phyloP scores from a whole-genome alignment of 495 filamentous ascomycete genomes.

The Aspergillus leporis region DNA sequence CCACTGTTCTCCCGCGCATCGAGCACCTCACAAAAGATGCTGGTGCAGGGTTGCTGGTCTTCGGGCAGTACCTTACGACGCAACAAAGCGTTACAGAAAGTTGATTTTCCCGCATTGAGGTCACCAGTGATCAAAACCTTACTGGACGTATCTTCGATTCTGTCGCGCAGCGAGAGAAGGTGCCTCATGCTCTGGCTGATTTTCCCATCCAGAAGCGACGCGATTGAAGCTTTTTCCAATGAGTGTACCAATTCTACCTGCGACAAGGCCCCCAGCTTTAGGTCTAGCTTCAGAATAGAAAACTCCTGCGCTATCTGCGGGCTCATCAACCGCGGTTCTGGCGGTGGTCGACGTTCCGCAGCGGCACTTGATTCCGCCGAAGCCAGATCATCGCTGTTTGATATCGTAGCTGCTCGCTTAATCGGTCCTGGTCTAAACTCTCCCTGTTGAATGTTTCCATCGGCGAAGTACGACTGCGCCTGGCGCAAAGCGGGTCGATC shows the following conservation, averaged over 20 bases:
- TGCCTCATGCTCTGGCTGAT: constrained; percentile 92
- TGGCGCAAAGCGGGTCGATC: constrained; percentile 52
- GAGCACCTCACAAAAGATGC: constrained; percentile 96
- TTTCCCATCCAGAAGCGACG: constrained; percentile 86
- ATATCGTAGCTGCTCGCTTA: constrained; percentile 70
- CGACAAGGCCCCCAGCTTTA: constrained; percentile 82
- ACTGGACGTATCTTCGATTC: constrained; percentile 96
- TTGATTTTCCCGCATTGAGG: constrained; percentile 96
- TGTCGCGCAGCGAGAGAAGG: constrained; percentile 78
- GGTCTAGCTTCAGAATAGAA: constrained; percentile 88
- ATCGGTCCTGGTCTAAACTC: constrained; percentile 51
- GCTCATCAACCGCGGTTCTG: constrained; percentile 78
- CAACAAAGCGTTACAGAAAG: constrained; percentile 94
- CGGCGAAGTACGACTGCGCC: constrained; percentile 45
- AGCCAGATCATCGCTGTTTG: constrained; percentile 57
- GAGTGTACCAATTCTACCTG: constrained; percentile 94
- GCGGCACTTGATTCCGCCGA: constrained; percentile 73
- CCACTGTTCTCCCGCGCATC: constrained; percentile 88
- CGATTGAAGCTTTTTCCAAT: constrained; percentile 88
- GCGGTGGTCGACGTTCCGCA: constrained; percentile 54
- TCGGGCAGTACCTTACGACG: constrained; percentile 91
- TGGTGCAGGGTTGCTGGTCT: constrained; percentile 98
- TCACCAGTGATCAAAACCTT: constrained; percentile 98
- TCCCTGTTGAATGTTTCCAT: constrained; percentile 33
- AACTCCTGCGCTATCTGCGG: constrained; percentile 96